Base-by-base conservation (phyloP, 805 yeast species). In the Wickerhamiella kazuoi region DNA sequence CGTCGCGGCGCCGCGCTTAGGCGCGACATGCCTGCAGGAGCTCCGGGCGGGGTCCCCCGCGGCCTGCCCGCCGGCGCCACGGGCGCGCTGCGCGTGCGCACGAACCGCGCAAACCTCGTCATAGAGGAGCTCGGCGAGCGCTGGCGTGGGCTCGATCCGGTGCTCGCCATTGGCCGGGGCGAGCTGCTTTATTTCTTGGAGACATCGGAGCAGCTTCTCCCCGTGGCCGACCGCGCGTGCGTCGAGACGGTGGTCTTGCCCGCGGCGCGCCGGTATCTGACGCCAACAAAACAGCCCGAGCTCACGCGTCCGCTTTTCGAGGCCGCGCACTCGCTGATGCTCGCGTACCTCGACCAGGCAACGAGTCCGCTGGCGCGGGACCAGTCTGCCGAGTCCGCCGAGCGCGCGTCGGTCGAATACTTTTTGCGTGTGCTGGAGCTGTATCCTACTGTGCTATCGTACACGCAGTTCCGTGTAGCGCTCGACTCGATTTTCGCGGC, bases 271-370 rank as follows among this genome's bases (percentile, higher is more conserved):
- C 36, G 40, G 4, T 47, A 42, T 31, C 32, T 49, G 3, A 30
- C 30, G 4, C 45, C 44, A 11, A 11, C 16, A 20, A n/a, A 18
- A 16, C 39, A 42, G 4, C 30, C 31, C 2, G 45, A 37, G n/a
- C 18, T 41, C 18, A 37, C 35, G 36, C 49, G 56, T 21, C 53
- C 59, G 2, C 46, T 72, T 4, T 54, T 74, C 9, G 87, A 79
- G 50, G 70, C 76, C 0, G 63, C 74, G 1, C 87, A 79, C 51
- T 73, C 83, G 0, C 77, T 76, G 1, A 57, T 67, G 50, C 50
- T 72, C 21, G 54, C 64, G 3, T 58, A 61, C 16, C 45, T 55
- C 4, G 45, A 50, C 3, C 38, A 43, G 7, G 46, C 44, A 13
- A 28, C 42, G 16, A 36, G 43, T 20, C 41, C 42, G 23, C 50